Evolutionary conservation across 1,284 basidiomycete species (phyloP), one percentile per base, ranked within the genome.

Genomic region (Moesziomyces aphidis): DNA sequence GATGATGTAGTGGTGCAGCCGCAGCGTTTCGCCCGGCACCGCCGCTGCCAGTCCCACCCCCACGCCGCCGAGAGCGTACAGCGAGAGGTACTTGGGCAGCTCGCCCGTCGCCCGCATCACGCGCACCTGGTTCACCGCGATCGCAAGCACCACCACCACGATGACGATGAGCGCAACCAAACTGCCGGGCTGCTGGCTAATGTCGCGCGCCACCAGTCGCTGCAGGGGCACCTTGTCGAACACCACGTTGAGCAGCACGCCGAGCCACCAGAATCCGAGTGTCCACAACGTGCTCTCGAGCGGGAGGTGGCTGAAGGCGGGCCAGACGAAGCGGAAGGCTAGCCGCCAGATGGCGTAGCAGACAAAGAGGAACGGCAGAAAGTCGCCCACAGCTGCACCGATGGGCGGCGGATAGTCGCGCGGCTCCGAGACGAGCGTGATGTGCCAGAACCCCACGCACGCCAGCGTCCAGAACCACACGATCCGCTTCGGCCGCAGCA

Each of bases 391-490:
- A 4, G 89, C 91, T 10, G 86, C 86, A 56, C 91, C 89, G 55
- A 94, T 85, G 10, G 66, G 70, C 13, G 64, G 73, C 11, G 74
- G 76, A 24, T 88, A 89, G 2, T 87, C 87, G 31, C 88, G 88
- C 1, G 92, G 92, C 80, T 94, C 91, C 2, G 91, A 92, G 75
- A 93, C 93, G 26, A 95, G 87, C 1, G 89, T 87, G 62, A 94
- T 87, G 77, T 95, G 93, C 93, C 93, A 95, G 83, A 90, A 95
- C 0, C 93, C 93, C 49, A 94, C 90, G 86, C 90, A 93, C 3
- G 93, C 89, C 19, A 95, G 86, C 65, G 88, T 90, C 85, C 89
- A 93, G 53, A 82, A 77, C 48, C 89, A 86, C 28, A 92, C 87
- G 70, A 93, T 88, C 3, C 90, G 87, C 78, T 88, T 89, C 0